A percentile compares a stretch with the other conserved stretches of the same genome.
These are phyloP conservation scores for Paracoccidioides brasiliensis DNA, from an alignment of 2,329 filamentous ascomycete species.

Conservation along the genomic window DNA sequence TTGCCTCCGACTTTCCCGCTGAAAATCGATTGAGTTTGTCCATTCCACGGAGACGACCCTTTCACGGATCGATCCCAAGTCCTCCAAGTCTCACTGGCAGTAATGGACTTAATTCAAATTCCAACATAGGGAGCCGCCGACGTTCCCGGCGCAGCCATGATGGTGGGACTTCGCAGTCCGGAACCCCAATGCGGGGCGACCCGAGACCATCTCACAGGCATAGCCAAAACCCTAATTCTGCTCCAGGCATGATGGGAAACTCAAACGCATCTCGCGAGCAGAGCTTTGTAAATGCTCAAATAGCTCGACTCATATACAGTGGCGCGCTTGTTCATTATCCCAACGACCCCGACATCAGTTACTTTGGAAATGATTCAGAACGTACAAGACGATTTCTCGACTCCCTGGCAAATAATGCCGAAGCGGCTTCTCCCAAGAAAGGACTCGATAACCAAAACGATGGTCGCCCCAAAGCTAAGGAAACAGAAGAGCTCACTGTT, in stretches of 20 bases:
- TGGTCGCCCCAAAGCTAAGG: slow-evolving; percentile 35
- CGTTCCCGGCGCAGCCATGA: not conserved
- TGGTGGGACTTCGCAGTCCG: not conserved
- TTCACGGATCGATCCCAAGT: not conserved
- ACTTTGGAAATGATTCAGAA: not conserved
- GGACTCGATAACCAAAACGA: slow-evolving; percentile 35
- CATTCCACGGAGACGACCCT: not conserved
- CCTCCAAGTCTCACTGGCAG: not conserved
- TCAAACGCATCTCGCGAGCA: not conserved
- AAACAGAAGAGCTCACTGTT: slow-evolving; percentile 37
- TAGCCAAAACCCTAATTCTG: not conserved
- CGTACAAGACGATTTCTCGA: not conserved
- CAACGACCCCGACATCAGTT: not conserved
- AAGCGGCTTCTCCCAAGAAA: slow-evolving; percentile 4
- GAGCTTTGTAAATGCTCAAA: not conserved
- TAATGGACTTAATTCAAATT: not conserved
- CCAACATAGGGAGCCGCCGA: not conserved
- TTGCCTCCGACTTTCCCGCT: not conserved
- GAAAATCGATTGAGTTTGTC: not conserved
- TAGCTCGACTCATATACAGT: not conserved
- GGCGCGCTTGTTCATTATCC: not conserved
- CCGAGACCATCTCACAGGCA: not conserved
- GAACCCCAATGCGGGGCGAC: not conserved
- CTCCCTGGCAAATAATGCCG: not conserved
- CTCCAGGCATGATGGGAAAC: not conserved